Conservation (phyloP, 192 early-diverging fungal species). For the Chytriomyces confervae region DNA sequence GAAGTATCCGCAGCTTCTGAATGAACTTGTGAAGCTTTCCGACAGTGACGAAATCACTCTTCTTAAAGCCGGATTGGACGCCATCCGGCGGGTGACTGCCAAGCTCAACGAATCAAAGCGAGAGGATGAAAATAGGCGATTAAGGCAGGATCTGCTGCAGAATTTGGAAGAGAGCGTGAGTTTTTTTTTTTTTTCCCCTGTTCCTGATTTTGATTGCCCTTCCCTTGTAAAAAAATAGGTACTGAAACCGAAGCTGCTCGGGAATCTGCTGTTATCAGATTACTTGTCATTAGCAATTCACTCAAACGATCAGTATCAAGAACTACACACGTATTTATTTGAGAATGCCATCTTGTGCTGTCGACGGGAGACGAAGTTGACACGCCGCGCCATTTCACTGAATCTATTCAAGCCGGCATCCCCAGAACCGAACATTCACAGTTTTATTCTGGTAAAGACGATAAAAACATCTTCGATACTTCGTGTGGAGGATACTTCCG, state of each 20-base stretch:
- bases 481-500: slow-evolving; percentile 69
- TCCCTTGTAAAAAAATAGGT: not conserved
- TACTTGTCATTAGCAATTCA: not conserved
- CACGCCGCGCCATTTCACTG: not conserved
- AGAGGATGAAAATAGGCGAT: slow-evolving; percentile 81
- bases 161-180: slow-evolving; percentile 85
- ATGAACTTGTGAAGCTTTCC: slow-evolving; percentile 53
- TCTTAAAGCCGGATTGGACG: slow-evolving; percentile 69
- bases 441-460: slow-evolving; percentile 71
- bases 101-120: slow-evolving; percentile 91
- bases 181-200: not conserved
- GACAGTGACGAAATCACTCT: slow-evolving; percentile 34
- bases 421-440: slow-evolving; percentile 22
- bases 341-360: slow-evolving; percentile 71
- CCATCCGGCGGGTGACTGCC: slow-evolving; percentile 84
- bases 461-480: slow-evolving; percentile 85
- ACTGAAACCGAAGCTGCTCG: not conserved
- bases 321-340: not conserved
- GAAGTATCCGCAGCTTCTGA: slow-evolving; percentile 91
- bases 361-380: slow-evolving; percentile 77
- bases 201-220: not conserved
- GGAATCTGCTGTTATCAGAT: not conserved
- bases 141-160: slow-evolving; percentile 78
- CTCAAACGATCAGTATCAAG: no score
- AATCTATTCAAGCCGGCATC: slow-evolving; percentile 58